phyloP scores from a whole-genome alignment of 768 basidiomycete species.

The Scleroderma citrinum region DNA sequence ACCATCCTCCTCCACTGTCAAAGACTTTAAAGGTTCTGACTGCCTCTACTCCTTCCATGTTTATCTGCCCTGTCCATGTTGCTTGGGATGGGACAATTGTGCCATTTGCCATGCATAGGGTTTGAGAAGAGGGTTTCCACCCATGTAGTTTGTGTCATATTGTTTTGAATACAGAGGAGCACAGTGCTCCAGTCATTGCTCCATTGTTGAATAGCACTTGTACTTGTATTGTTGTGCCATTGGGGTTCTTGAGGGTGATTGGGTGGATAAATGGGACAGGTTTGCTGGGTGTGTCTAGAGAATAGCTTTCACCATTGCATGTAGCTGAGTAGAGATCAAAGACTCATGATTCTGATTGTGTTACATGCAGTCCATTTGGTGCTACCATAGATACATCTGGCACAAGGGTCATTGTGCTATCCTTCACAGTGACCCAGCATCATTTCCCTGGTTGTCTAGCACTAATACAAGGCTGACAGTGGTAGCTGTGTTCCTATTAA shows the following conservation, averaged over 20 bases:
- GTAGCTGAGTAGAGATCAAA: too few relatives aligned
- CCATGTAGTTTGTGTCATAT: background rate
- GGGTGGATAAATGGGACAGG: too few relatives aligned
- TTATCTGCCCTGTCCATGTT: background rate
- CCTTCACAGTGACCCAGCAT: too few relatives aligned
- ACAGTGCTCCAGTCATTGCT: background rate
- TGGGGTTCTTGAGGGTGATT: background rate
- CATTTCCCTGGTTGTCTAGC: too few relatives aligned
- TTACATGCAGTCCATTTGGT: too few relatives aligned
- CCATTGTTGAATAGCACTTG: background rate
- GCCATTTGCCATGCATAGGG: background rate
- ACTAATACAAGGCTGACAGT: too few relatives aligned
- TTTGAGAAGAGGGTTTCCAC: background rate
- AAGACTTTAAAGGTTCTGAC: background rate
- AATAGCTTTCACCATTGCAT: too few relatives aligned
- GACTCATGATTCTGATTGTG: too few relatives aligned
- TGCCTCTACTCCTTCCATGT: background rate
- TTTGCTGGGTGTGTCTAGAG: too few relatives aligned
- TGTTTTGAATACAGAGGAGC: background rate
- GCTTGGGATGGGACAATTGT: background rate
- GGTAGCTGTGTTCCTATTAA: too few relatives aligned
- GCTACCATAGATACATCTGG: too few relatives aligned
- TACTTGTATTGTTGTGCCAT: background rate
- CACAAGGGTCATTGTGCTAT: too few relatives aligned
- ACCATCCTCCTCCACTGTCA: conserved; percentile 12